Conservation (phyloP, 306 rosid species). For the Coriaria nepalensis region DNA sequence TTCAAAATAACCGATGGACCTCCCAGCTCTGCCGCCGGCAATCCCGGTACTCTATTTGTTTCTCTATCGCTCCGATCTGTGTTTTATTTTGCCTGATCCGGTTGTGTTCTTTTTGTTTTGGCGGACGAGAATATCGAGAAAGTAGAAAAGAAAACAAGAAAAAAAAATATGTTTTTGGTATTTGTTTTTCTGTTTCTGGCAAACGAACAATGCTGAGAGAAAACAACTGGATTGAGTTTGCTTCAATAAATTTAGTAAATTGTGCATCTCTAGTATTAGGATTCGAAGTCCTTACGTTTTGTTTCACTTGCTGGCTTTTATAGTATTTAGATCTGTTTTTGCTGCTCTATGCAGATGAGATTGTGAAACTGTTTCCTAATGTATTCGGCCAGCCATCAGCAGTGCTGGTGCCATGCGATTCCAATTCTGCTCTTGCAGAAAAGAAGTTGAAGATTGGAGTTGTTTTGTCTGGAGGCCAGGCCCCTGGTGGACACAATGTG, state of each 20-base stretch:
- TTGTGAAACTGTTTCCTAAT: slow-evolving; percentile 76
- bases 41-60: slow-evolving; percentile 43
- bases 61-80: slow-evolving; percentile 18
- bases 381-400: slow-evolving; percentile 90
- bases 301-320: background rate
- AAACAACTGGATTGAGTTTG: too few relatives aligned
- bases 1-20: slow-evolving; percentile 79
- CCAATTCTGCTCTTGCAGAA: slow-evolving; percentile 11
- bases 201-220: too few relatives aligned
- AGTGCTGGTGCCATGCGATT: slow-evolving; percentile 33
- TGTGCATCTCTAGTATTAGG: too few relatives aligned
- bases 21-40: slow-evolving; percentile 85
- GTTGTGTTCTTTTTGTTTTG: background rate
- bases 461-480: slow-evolving; percentile 95
- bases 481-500: slow-evolving; percentile 98
- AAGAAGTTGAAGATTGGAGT: slow-evolving; percentile 80
- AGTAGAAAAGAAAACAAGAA: too few relatives aligned
- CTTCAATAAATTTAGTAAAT: too few relatives aligned
- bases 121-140: slow-evolving; percentile 3
- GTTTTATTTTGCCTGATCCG: background rate
- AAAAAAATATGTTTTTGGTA: too few relatives aligned
- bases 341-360: slow-evolving; percentile 44
- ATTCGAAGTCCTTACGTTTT: background rate
- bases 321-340: background rate
- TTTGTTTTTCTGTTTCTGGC: too few relatives aligned